A percentile compares a stretch with the other conserved stretches of the same genome.
phyloP scores from a whole-genome alignment of 1,284 basidiomycete species.

The Cryptococcus sp. region DNA sequence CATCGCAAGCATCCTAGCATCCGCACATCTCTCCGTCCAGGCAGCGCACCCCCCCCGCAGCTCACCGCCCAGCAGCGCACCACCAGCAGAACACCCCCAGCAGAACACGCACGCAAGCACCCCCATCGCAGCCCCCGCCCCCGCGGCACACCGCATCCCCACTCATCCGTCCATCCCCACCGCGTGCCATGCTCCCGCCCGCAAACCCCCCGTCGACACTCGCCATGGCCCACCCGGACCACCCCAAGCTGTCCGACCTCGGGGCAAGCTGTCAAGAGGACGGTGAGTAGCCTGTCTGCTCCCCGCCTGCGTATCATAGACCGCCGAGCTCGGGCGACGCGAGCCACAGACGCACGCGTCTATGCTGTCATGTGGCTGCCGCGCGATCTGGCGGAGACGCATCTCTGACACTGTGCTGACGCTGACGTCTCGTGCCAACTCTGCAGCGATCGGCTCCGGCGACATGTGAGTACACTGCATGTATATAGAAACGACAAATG shows the following conservation, averaged over 20 bases:
- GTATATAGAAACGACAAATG: neutral
- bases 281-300: constrained; percentile 16
- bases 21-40: too few relatives aligned
- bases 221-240: constrained; percentile 30
- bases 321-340: neutral
- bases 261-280: constrained; percentile 8
- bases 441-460: constrained; percentile 13
- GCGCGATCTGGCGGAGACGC: constrained; percentile 9
- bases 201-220: constrained; percentile 7
- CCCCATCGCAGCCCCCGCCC: neutral
- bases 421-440: constrained; percentile 17
- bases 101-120: neutral
- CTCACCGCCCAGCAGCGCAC: too few relatives aligned
- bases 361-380: too few relatives aligned
- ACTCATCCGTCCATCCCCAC: neutral
- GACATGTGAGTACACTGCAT: constrained; percentile 16
- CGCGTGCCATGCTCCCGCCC: neutral
- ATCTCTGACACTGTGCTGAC: constrained; percentile 19
- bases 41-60: too few relatives aligned
- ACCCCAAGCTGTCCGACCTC: constrained; percentile 33
- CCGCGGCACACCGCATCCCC: neutral
- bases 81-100: too few relatives aligned
- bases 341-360: too few relatives aligned
- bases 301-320: neutral
- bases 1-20: too few relatives aligned